A percentile compares a stretch with the other conserved stretches of the same genome.
These are phyloP conservation scores for Starmerella sirachaensis DNA, from an alignment of 805 yeast genomes.

Conservation along the genomic window DNA sequence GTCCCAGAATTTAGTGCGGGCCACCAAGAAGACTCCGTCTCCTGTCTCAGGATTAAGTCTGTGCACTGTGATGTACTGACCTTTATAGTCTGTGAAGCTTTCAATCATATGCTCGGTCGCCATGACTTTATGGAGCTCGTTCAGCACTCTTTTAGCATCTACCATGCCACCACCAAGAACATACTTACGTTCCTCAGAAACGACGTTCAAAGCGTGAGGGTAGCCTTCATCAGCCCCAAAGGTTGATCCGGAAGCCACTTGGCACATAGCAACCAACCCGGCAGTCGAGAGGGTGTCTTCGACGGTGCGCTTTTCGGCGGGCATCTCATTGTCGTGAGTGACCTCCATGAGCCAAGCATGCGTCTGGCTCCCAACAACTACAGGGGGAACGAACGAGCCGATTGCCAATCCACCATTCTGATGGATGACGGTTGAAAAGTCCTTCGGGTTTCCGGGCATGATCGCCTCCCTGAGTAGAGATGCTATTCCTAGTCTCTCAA, in stretches of 20 bases:
- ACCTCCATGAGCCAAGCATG: conserved; percentile 97
- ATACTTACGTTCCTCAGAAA: conserved; percentile 58
- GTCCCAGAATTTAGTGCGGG: conserved; percentile 61
- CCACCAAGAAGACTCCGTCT: conserved; percentile 76
- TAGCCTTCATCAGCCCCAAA: conserved; percentile 90
- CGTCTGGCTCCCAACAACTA: conserved; percentile 49
- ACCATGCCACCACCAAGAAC: conserved; percentile 54
- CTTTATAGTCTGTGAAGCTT: conserved; percentile 90
- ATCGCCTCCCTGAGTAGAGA: conserved; percentile 90
- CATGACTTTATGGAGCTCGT: conserved; percentile 30
- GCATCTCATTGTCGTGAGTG: conserved; percentile 90
- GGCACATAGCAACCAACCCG: conserved; percentile 83
- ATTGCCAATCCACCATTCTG: conserved; percentile 92
- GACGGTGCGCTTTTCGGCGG: conserved; percentile 77
- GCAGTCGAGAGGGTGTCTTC: conserved; percentile 94
- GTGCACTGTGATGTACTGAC: conserved; percentile 82
- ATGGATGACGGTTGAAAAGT: conserved; percentile 74
- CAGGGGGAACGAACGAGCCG: conserved; percentile 56
- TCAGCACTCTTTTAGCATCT: conserved; percentile 41
- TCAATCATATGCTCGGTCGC: conserved; percentile 55
- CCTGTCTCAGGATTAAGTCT: conserved; percentile 75
- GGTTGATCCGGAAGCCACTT: conserved; percentile 88
- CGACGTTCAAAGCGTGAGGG: conserved; percentile 71
- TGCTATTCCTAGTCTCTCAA: conserved; percentile 79
- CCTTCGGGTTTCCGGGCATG: conserved; percentile 88